A percentile compares a stretch with the other conserved stretches of the same genome.
These are phyloP conservation scores for Mycena vulgaris DNA, from an alignment of 768 basidiomycete genomes.

Conservation along the genomic window DNA sequence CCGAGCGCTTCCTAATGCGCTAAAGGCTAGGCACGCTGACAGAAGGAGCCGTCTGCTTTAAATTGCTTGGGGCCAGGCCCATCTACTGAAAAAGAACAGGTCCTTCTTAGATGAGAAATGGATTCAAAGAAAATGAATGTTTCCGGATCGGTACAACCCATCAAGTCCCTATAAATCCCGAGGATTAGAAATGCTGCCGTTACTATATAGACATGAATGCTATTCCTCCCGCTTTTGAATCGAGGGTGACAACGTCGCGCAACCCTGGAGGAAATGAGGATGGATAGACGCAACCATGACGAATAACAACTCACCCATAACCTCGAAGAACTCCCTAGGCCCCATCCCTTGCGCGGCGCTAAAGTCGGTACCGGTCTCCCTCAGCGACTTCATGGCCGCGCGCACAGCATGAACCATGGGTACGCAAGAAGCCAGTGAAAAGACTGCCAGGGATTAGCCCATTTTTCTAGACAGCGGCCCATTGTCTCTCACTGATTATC, in stretches of 20 bases:
- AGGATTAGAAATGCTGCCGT: too few relatives aligned
- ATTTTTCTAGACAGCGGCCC: conserved; percentile 41
- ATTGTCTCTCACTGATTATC: conserved; percentile 76
- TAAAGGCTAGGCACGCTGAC: too few relatives aligned
- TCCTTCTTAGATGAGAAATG: too few relatives aligned
- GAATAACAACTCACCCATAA: conserved; percentile 68
- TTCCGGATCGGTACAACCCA: too few relatives aligned
- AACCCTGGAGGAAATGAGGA: not conserved
- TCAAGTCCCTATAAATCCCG: not conserved
- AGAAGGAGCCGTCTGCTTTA: too few relatives aligned
- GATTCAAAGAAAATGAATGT: too few relatives aligned
- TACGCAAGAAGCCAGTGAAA: conserved; percentile 83
- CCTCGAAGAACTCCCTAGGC: conserved; percentile 83
- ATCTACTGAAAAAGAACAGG: too few relatives aligned
- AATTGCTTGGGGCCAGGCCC: too few relatives aligned
- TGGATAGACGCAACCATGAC: not conserved
- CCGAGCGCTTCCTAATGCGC: too few relatives aligned
- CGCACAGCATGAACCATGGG: conserved; percentile 85
- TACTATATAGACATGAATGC: conserved; percentile 31
- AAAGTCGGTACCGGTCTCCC: conserved; percentile 86
- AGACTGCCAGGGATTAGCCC: conserved; percentile 59
- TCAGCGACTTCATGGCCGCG: conserved; percentile 80
- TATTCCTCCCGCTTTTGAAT: conserved; percentile 33
- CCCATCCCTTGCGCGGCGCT: conserved; percentile 76
- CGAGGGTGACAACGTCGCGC: conserved; percentile 19